These are phyloP conservation scores for Aspergillus glaucus DNA, from an alignment of 2,329 filamentous ascomycete genomes.

Conservation along the genomic window DNA sequence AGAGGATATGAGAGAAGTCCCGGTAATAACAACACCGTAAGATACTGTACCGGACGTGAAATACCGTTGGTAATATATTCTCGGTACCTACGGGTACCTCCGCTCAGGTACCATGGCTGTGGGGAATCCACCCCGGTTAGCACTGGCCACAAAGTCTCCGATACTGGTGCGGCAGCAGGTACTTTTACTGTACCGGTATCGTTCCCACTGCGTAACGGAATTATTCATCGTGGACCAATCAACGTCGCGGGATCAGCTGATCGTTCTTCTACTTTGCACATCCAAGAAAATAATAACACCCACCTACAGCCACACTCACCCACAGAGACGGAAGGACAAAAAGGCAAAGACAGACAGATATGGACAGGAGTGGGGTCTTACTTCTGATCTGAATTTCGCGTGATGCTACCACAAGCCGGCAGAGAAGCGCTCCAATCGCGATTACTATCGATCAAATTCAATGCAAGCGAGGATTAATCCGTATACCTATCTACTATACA, in stretches of 20 bases:
- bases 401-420: no score
- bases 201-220: neutral
- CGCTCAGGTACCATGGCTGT: neutral
- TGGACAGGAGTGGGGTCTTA: neutral
- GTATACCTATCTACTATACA: neutral
- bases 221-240: neutral
- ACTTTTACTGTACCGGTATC: neutral
- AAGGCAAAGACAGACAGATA: no score
- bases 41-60: neutral
- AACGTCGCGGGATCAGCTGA: neutral
- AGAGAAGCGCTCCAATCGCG: neutral
- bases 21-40: neutral
- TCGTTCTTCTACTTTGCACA: neutral
- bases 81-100: neutral
- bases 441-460: neutral
- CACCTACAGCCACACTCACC: no score
- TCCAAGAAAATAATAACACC: no score
- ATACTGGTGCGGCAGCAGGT: neutral
- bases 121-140: neutral
- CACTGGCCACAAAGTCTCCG: neutral
- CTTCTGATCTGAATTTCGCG: neutral
- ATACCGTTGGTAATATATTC: neutral
- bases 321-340: no score
- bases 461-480: neutral
- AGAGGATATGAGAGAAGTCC: neutral